These are phyloP conservation scores for Acarospora socialis DNA, from an alignment of 2,329 filamentous ascomycete species.

Conservation along the genomic window DNA sequence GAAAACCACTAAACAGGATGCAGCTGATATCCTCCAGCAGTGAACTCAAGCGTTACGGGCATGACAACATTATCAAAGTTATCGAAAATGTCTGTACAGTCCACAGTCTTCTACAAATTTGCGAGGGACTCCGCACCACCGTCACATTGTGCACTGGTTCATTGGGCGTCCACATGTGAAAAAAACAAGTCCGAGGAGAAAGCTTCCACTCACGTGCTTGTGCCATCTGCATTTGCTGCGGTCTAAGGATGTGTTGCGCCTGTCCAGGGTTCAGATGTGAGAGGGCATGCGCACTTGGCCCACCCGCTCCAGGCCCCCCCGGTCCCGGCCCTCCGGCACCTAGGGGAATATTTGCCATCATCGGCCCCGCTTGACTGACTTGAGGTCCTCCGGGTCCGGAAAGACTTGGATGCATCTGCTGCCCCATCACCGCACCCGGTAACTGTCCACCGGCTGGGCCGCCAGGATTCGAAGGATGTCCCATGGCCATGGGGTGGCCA, in stretches of 20 bases:
- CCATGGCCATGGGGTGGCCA: conserved; percentile 45
- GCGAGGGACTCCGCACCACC: too few relatives aligned
- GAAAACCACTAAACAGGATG: too few relatives aligned
- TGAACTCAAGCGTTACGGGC: too few relatives aligned
- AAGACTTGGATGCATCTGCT: conserved; percentile 47
- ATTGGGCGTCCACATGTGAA: neutral
- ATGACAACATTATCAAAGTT: too few relatives aligned
- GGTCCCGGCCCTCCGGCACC: conserved; percentile 38
- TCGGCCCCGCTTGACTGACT: conserved; percentile 46
- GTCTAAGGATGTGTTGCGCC: conserved; percentile 40
- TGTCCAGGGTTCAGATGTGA: conserved; percentile 40
- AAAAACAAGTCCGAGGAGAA: neutral
- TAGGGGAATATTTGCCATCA: conserved; percentile 50
- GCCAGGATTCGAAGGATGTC: conserved; percentile 36
- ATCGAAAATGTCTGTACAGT: too few relatives aligned
- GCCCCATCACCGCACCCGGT: conserved; percentile 35
- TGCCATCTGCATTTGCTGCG: conserved; percentile 29
- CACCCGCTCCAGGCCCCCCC: conserved; percentile 28
- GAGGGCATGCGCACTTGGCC: conserved; percentile 44
- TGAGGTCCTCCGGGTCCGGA: conserved; percentile 44
- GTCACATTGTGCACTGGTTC: too few relatives aligned
- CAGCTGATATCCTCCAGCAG: too few relatives aligned
- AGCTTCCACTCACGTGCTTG: conserved; percentile 26
- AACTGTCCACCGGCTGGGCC: conserved; percentile 38
- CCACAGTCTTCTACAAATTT: too few relatives aligned